Evolutionary conservation across 257 asterid species (phyloP).

Genomic region (Jacaranda mimosifolia): DNA sequence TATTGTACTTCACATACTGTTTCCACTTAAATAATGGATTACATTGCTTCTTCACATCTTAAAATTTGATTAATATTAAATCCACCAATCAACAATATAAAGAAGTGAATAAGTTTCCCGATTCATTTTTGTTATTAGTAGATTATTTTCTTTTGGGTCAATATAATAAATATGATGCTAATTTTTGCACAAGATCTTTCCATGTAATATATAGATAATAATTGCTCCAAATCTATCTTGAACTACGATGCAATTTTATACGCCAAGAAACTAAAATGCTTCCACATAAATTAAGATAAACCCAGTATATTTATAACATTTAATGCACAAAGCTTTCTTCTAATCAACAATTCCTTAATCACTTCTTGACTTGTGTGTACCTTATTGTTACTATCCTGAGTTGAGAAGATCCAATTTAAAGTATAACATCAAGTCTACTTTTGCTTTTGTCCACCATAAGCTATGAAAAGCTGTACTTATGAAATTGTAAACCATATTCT

Average conservation of each 20-base stretch:
- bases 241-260: no score
- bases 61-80: background rate
- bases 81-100: background rate
- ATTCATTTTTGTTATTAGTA: background rate
- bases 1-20: background rate
- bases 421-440: no score
- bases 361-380: no score
- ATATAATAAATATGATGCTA: background rate
- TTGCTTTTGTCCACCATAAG: no score
- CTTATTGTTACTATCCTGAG: no score
- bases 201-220: conserved; percentile 3
- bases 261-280: background rate
- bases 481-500: no score
- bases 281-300: background rate
- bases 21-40: conserved; percentile 8
- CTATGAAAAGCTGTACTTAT: no score
- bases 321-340: background rate
- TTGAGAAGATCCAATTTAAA: no score
- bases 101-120: background rate
- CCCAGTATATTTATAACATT: background rate
- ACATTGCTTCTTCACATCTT: conserved; percentile 5
- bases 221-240: background rate
- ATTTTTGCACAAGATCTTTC: background rate
- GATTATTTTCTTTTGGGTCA: background rate
- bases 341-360: background rate